These are phyloP conservation scores for Pseudoturritis turrita DNA, from an alignment of 345 rosid genomes.

Conservation along the genomic window DNA sequence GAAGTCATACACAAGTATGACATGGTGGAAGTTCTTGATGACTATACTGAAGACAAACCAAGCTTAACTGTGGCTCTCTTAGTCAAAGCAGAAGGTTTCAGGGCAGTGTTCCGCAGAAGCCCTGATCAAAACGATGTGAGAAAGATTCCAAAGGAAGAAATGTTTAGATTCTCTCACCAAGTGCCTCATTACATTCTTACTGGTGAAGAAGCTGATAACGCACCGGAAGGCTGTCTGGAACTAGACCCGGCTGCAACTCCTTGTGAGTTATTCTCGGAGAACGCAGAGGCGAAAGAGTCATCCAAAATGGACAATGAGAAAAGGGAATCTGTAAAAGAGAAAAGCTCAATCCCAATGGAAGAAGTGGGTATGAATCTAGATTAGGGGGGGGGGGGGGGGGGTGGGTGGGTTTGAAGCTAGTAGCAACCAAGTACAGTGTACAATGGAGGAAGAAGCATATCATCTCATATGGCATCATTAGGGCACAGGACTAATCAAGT, in stretches of 20 bases:
- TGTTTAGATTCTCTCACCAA: slow-evolving; percentile 93
- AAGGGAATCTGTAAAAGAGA: not conserved
- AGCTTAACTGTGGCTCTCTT: slow-evolving; percentile 58
- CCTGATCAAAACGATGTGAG: slow-evolving; percentile 37
- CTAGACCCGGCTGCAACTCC: slow-evolving; percentile 95
- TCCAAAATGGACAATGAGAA: not conserved
- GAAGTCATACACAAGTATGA: slow-evolving; percentile 72
- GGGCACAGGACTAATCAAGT: slow-evolving; percentile 19
- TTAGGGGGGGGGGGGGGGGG: slow-evolving; percentile 1
- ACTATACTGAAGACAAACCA: slow-evolving; percentile 52
- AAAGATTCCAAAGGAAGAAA: slow-evolving; percentile 62
- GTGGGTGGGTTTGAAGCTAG: not conserved
- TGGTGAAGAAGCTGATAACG: slow-evolving; percentile 66
- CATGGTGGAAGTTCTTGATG: slow-evolving; percentile 86
- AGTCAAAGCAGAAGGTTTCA: slow-evolving; percentile 69
- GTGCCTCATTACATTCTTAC: slow-evolving; percentile 77
- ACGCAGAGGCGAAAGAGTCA: slow-evolving; percentile 1
- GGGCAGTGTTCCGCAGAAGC: slow-evolving; percentile 54
- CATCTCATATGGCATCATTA: slow-evolving; percentile 20
- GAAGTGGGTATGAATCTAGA: slow-evolving; percentile 4
- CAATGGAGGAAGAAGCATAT: slow-evolving; percentile 21
- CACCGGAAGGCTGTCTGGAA: slow-evolving; percentile 65
- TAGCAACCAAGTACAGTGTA: slow-evolving; percentile 21
- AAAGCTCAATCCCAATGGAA: slow-evolving; percentile 3
- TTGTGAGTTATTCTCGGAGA: slow-evolving; percentile 46